These are phyloP conservation scores for Lupinus albus DNA, from an alignment of 306 rosid genomes.

Conservation along the genomic window DNA sequence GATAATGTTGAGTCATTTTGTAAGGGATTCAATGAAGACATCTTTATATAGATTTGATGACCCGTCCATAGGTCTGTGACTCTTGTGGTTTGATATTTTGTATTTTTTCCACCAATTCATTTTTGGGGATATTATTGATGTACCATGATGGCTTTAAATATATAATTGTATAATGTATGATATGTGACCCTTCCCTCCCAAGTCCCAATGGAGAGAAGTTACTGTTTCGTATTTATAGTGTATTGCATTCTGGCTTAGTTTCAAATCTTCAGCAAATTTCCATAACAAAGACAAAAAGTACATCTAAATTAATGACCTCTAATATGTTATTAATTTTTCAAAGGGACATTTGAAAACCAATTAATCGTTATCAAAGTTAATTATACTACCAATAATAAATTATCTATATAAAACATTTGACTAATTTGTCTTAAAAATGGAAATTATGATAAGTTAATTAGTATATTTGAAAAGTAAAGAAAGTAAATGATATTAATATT, in stretches of 20 bases:
- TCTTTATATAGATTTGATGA: slow-evolving; percentile 50
- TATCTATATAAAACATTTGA: no score
- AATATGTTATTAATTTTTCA: no score
- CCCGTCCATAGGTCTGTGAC: slow-evolving; percentile 44
- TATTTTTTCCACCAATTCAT: slow-evolving; percentile 38
- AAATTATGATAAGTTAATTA: no score
- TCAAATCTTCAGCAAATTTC: neutral
- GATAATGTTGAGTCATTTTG: slow-evolving; percentile 56
- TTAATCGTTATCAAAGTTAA: no score
- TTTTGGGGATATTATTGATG: slow-evolving; percentile 47
- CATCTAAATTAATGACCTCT: no score
- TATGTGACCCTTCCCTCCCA: neutral
- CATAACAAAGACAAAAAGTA: no score
- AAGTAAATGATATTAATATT: no score
- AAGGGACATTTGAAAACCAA: no score
- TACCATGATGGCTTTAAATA: slow-evolving; percentile 41
- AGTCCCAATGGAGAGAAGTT: neutral
- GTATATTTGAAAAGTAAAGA: no score
- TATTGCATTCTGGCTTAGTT: neutral
- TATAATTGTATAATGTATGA: slow-evolving; percentile 26
- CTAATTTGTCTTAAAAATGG: no score
- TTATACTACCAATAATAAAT: no score
- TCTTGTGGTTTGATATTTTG: slow-evolving; percentile 51
- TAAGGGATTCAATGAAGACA: slow-evolving; percentile 47
- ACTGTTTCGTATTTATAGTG: neutral